Base-by-base conservation (phyloP, 1,139 yeast species). In the Protomyces macrosporus region DNA sequence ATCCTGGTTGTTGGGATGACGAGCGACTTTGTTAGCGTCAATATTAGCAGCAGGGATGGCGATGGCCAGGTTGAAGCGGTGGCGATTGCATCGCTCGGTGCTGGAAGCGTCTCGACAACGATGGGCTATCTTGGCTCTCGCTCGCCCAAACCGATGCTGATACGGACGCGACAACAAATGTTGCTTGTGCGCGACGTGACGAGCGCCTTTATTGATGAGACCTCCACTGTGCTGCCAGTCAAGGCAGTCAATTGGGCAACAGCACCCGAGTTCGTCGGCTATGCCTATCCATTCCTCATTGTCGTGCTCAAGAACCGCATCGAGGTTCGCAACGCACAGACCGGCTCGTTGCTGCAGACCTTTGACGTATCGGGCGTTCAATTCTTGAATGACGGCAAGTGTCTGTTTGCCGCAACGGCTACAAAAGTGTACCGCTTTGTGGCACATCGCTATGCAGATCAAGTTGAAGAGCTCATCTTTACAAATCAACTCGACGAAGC, bases 401-500 rank as follows among this genome's bases (percentile, higher is more conserved):
- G 55, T 45, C 67, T 67, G 32, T 67, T 69, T 55, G 69, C 71
- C 23, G 73, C 76, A 6, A 69, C 72, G 35, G 66, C 68, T 0
- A 65, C 67, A 33, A 69, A 69, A 16, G 71, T 77, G 4, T 70
- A 69, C 55, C 65, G 71, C 14, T 65, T 77, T 1, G 60, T 68
- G 14, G 66, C 68, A 5, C 65, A 68, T 1, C 71, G 72, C 23
- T 70, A 70, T 50, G 68, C 80, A 72, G 67, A 68, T 70, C 71
- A 76, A 74, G 67, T 75, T 70, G 62, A 73, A 36, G 65, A 67
- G 9, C 65, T 75, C 34, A 71, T 70, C 4, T 66, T 63, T 3
- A 60, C 66, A 3, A 64, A 68, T 4, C 68, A 68, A 16, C 63
- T 75, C 3, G 73, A 74, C 9, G 79, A 81, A 65, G 82, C 85